phyloP scores from a whole-genome alignment of 208 protist species.

The Trypanosoma scelopori region DNA sequence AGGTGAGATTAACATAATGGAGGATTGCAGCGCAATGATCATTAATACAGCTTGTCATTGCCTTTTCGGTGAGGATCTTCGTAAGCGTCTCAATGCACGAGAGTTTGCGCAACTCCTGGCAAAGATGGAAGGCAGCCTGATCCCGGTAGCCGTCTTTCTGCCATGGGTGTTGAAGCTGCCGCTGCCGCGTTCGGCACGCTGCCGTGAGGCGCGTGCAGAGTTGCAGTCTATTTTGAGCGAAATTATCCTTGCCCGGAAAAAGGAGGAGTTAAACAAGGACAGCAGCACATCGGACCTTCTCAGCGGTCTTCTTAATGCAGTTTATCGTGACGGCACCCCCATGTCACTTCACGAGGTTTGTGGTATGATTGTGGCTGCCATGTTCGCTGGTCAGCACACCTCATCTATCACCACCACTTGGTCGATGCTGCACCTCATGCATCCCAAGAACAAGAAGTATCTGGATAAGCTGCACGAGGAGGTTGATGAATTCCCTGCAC shows the following conservation, averaged over 20 bases:
- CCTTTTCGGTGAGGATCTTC: slow-evolving; percentile 91
- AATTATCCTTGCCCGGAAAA: slow-evolving; percentile 85
- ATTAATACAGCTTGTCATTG: slow-evolving; percentile 93
- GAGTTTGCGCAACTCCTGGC: slow-evolving; percentile 82
- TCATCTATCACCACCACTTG: slow-evolving; percentile 89
- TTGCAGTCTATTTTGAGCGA: slow-evolving; percentile 84
- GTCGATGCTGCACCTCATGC: slow-evolving; percentile 87
- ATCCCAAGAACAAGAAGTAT: slow-evolving; percentile 60
- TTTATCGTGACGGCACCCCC: slow-evolving; percentile 84
- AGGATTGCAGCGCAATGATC: slow-evolving; percentile 90
- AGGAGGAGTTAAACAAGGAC: slow-evolving; percentile 79
- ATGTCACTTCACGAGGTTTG: slow-evolving; percentile 91
- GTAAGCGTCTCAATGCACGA: slow-evolving; percentile 73
- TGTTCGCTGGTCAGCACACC: slow-evolving; percentile 95
- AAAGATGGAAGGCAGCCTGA: slow-evolving; percentile 84
- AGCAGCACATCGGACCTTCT: slow-evolving; percentile 83
- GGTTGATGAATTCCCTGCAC: slow-evolving; percentile 76
- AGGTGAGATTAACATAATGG: slow-evolving; percentile 80
- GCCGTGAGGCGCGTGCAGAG: slow-evolving; percentile 79
- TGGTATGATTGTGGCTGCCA: slow-evolving; percentile 90
- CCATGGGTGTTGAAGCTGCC: slow-evolving; percentile 79
- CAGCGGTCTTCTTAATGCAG: slow-evolving; percentile 75
- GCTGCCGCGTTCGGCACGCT: slow-evolving; percentile 73
- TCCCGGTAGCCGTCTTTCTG: slow-evolving; percentile 81
- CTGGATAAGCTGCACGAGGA: slow-evolving; percentile 61